Conservation (phyloP, 148 eudicot species). For the Rhododendron williamsianum region DNA sequence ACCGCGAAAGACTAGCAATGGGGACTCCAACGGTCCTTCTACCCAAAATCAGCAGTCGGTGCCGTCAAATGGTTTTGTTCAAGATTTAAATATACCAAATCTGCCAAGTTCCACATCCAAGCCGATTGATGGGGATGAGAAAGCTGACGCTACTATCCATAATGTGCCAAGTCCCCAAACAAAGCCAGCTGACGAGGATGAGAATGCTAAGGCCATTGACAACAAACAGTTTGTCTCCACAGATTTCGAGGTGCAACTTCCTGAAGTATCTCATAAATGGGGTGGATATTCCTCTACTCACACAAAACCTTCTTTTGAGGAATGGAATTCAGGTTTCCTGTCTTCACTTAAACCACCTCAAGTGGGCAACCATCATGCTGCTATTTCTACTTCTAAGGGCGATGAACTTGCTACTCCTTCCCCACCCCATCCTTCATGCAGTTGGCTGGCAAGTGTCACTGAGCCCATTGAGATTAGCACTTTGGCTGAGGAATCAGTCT, state of each 20-base stretch:
- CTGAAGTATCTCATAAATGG: slow-evolving; percentile 50
- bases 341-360: slow-evolving; percentile 32
- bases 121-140: slow-evolving; percentile 22
- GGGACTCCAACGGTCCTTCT: slow-evolving; percentile 21
- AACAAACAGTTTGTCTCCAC: slow-evolving; percentile 24
- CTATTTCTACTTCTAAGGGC: slow-evolving; percentile 21
- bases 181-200: slow-evolving; percentile 16
- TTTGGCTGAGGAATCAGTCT: slow-evolving; percentile 88
- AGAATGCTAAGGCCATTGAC: slow-evolving; percentile 25
- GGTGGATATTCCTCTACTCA: slow-evolving; percentile 39
- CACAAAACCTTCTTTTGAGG: slow-evolving; percentile 35
- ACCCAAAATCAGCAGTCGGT: slow-evolving; percentile 16
- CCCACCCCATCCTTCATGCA: slow-evolving; percentile 36
- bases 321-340: slow-evolving; percentile 35
- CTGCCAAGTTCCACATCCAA: slow-evolving; percentile 33
- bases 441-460: slow-evolving; percentile 43
- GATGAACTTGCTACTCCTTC: slow-evolving; percentile 33
- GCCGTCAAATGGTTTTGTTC: slow-evolving; percentile 30
- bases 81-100: slow-evolving; percentile 27
- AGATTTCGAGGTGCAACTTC: slow-evolving; percentile 33
- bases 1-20: slow-evolving; percentile 21
- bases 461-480: slow-evolving; percentile 80
- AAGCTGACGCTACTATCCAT: not conserved
- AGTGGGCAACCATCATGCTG: slow-evolving; percentile 19
- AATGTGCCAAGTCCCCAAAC: slow-evolving; percentile 25